Conservation (phyloP, 1,284 basidiomycete genomes). For the Ceratobasidium sp. region DNA sequence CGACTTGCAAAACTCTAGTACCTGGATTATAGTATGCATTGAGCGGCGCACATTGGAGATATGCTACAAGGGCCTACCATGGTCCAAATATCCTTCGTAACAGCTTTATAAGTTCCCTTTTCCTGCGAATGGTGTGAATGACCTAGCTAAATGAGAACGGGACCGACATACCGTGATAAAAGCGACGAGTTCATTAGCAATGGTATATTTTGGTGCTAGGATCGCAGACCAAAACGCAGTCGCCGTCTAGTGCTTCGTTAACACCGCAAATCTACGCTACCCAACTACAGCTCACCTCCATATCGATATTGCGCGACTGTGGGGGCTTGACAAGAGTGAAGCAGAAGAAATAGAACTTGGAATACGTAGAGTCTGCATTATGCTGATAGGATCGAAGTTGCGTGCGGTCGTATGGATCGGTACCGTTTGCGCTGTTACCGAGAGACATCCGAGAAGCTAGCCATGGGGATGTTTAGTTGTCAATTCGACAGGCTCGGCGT, state of each 20-base stretch:
- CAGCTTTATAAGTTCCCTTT: constrained; percentile 71
- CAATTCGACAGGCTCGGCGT: background rate
- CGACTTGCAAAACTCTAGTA: constrained; percentile 73
- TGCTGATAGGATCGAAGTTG: constrained; percentile 59
- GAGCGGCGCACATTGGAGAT: constrained; percentile 43
- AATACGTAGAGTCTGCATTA: constrained; percentile 65
- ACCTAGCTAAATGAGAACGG: constrained; percentile 17
- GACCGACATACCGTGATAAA: constrained; percentile 68
- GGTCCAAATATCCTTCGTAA: constrained; percentile 83
- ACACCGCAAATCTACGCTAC: background rate
- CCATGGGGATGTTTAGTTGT: background rate
- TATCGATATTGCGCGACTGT: constrained; percentile 76
- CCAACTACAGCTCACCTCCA: constrained; percentile 65
- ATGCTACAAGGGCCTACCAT: constrained; percentile 64
- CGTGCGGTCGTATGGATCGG: constrained; percentile 66
- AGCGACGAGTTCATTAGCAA: constrained; percentile 68
- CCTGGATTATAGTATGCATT: background rate
- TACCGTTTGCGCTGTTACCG: constrained; percentile 32
- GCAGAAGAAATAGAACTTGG: constrained; percentile 72
- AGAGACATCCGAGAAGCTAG: constrained; percentile 36
- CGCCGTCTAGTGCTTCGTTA: constrained; percentile 63
- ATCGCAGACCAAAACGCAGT: constrained; percentile 78
- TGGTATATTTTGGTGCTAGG: constrained; percentile 68
- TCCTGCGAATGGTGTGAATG: constrained; percentile 58
- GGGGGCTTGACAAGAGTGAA: constrained; percentile 74